Evolutionary conservation across 345 rosid genomes (phyloP).

Genomic region (Citrus glauca): DNA sequence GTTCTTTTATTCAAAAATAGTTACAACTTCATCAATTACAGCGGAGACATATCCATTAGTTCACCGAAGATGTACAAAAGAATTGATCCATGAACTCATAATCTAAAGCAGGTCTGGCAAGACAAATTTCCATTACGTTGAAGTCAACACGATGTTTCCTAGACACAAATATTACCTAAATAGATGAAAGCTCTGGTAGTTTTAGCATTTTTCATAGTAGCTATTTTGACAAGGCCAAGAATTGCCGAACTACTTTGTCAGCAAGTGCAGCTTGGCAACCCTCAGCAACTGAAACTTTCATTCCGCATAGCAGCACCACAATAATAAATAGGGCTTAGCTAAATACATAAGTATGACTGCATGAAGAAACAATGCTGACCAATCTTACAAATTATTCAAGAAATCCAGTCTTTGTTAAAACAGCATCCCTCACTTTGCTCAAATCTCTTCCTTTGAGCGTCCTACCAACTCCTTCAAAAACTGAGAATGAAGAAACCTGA

Average conservation of each 20-base stretch:
- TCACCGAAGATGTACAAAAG: neutral
- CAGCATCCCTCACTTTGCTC: slow-evolving; percentile 75
- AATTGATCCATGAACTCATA: neutral
- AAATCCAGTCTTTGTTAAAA: slow-evolving; percentile 76
- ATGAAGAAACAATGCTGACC: too few relatives aligned
- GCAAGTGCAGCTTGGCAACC: too few relatives aligned
- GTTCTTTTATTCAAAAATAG: neutral
- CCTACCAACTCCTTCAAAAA: slow-evolving; percentile 82
- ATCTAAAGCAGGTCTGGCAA: neutral
- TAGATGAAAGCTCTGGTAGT: neutral
- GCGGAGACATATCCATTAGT: neutral
- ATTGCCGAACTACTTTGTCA: too few relatives aligned
- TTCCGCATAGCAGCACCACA: too few relatives aligned
- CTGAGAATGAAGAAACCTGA: slow-evolving; percentile 66
- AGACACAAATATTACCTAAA: neutral
- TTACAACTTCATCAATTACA: neutral
- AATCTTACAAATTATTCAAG: slow-evolving; percentile 41
- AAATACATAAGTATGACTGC: too few relatives aligned
- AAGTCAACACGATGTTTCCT: neutral
- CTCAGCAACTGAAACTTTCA: too few relatives aligned
- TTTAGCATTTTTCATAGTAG: too few relatives aligned
- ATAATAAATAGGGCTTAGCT: too few relatives aligned
- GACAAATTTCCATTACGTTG: neutral
- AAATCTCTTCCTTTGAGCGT: slow-evolving; percentile 83
- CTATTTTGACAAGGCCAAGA: too few relatives aligned